Evolutionary conservation across 1,284 basidiomycete genomes (phyloP).

Genomic region (Mycena sp.): DNA sequence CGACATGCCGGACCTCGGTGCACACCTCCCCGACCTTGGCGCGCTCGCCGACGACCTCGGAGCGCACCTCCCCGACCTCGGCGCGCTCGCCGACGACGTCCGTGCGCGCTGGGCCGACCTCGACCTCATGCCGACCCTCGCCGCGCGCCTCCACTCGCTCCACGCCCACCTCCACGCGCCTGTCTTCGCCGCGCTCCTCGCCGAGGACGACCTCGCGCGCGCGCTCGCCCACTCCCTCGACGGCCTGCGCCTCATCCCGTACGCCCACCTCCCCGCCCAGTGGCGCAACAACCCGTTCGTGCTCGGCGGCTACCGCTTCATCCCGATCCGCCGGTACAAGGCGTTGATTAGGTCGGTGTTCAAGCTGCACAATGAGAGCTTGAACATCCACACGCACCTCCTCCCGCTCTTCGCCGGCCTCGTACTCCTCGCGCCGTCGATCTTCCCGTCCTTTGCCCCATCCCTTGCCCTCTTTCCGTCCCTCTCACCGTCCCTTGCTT

Average conservation of each 20-base stretch:
- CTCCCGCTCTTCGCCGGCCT: conserved; percentile 67
- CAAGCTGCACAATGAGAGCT: conserved; percentile 4
- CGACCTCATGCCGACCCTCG: conserved; percentile 26
- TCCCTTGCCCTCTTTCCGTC: not conserved
- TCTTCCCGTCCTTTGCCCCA: too few species aligned
- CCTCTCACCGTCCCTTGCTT: not conserved
- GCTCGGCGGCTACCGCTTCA: conserved; percentile 82
- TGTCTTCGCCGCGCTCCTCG: conserved; percentile 1
- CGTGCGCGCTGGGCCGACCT: conserved; percentile 2
- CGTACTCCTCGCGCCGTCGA: too few species aligned
- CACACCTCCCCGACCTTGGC: too few species aligned
- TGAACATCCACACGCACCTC: conserved; percentile 93
- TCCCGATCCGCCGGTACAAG: conserved; percentile 23
- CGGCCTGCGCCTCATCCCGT: conserved; percentile 77
- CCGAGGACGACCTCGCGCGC: conserved; percentile 25
- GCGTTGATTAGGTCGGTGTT: not conserved
- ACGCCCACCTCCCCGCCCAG: conserved; percentile 79
- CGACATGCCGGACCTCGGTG: conserved; percentile 9
- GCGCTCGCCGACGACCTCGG: too few species aligned
- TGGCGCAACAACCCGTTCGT: conserved; percentile 93
- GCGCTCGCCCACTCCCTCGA: conserved; percentile 74
- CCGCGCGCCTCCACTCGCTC: conserved; percentile 10
- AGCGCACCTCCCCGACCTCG: too few species aligned
- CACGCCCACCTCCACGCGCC: not conserved
- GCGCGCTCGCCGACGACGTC: too few species aligned